These are phyloP conservation scores for Daedaleopsis sinensis DNA, from an alignment of 768 basidiomycete species.

Conservation along the genomic window DNA sequence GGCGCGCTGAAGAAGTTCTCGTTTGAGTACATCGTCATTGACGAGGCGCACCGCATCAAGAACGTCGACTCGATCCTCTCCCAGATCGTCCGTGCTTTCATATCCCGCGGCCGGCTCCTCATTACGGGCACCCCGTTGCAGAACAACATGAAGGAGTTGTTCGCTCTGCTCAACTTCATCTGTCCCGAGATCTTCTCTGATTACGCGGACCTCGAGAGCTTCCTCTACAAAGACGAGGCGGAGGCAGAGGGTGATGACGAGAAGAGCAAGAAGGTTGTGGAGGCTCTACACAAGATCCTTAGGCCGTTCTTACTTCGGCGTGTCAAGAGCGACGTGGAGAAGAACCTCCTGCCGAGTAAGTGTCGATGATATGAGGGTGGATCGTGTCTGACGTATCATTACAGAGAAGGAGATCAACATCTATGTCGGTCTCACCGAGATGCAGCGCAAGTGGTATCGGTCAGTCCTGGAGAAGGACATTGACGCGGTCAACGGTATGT, in stretches of 20 bases:
- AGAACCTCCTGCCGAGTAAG: slow-evolving; percentile 88
- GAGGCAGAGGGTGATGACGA: slow-evolving; percentile 72
- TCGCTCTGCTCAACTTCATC: slow-evolving; percentile 91
- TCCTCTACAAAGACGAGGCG: slow-evolving; percentile 86
- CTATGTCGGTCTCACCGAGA: slow-evolving; percentile 94
- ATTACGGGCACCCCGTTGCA: slow-evolving; percentile 98
- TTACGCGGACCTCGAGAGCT: slow-evolving; percentile 89
- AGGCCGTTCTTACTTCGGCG: slow-evolving; percentile 92
- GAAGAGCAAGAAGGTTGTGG: slow-evolving; percentile 90
- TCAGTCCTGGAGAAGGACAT: slow-evolving; percentile 97
- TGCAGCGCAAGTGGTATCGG: slow-evolving; percentile 99
- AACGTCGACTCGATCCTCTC: slow-evolving; percentile 96
- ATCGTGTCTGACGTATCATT: not conserved
- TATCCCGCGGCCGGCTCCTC: slow-evolving; percentile 84
- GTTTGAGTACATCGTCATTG: slow-evolving; percentile 97
- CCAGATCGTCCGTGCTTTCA: slow-evolving; percentile 92
- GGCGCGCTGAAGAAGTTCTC: slow-evolving; percentile 90
- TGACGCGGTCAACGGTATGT: slow-evolving; percentile 91
- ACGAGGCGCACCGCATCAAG: slow-evolving; percentile 99
- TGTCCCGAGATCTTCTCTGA: slow-evolving; percentile 95
- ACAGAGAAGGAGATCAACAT: slow-evolving; percentile 98
- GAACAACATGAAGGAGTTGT: slow-evolving; percentile 96
- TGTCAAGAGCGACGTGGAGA: slow-evolving; percentile 97
- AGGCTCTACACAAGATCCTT: slow-evolving; percentile 95
- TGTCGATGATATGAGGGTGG: not conserved